Evolutionary conservation across 2,329 filamentous ascomycete genomes (phyloP).

Genomic region (Lecanicillium sp.): DNA sequence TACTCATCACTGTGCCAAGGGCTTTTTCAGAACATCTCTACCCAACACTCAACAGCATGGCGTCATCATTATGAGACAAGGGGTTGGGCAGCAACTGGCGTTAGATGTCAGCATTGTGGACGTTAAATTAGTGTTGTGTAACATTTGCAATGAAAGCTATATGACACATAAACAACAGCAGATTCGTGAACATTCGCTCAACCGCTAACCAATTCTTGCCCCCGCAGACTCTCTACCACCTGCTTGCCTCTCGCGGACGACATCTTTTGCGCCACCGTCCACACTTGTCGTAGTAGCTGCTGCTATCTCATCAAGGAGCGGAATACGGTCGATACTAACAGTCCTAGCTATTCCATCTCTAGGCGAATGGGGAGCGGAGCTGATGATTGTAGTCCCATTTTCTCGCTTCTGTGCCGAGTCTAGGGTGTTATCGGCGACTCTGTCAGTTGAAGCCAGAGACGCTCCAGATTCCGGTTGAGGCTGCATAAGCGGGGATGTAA

Average conservation of each 20-base stretch:
- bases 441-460: background rate
- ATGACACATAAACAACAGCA: too few relatives aligned
- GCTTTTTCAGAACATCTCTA: too few relatives aligned
- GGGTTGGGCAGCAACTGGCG: too few relatives aligned
- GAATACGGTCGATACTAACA: conserved; percentile 45
- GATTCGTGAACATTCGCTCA: too few relatives aligned
- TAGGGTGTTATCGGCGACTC: background rate
- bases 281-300: conserved; percentile 29
- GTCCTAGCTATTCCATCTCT: conserved; percentile 15
- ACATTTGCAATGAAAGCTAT: too few relatives aligned
- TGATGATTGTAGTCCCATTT: conserved; percentile 10
- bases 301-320: conserved; percentile 42
- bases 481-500: conserved; percentile 25
- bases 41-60: too few relatives aligned
- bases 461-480: conserved; percentile 18
- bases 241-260: conserved; percentile 39
- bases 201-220: too few relatives aligned
- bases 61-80: too few relatives aligned
- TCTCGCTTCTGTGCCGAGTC: background rate
- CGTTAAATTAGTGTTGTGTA: too few relatives aligned
- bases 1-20: too few relatives aligned
- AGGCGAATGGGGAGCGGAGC: conserved; percentile 11
- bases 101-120: too few relatives aligned
- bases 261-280: conserved; percentile 36
- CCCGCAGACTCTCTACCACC: conserved; percentile 5